A percentile compares a stretch with the other conserved stretches of the same genome.
These are phyloP conservation scores for Ustilago lituana DNA, from an alignment of 1,284 basidiomycete species.

Conservation along the genomic window DNA sequence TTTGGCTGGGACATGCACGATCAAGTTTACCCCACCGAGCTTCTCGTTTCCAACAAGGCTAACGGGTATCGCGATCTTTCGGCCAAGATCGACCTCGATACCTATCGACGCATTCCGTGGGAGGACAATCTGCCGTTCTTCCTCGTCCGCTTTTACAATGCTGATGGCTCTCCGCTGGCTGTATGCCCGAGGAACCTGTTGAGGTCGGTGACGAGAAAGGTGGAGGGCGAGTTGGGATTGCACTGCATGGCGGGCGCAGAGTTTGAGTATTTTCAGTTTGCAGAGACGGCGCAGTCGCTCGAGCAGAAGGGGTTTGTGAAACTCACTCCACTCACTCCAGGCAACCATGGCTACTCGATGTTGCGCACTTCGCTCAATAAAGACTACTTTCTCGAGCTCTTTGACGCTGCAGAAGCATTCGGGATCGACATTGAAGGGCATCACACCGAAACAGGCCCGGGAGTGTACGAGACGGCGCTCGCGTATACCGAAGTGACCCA, in stretches of 20 bases:
- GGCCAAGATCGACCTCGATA: constrained; percentile 83
- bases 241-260: constrained; percentile 79
- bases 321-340: constrained; percentile 83
- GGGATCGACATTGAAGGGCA: constrained; percentile 88
- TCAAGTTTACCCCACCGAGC: constrained; percentile 77
- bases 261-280: constrained; percentile 97
- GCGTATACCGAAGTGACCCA: constrained; percentile 83
- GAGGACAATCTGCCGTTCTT: constrained; percentile 92
- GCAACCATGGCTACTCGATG: constrained; percentile 72
- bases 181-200: constrained; percentile 89
- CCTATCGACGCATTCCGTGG: constrained; percentile 85
- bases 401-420: constrained; percentile 79
- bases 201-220: constrained; percentile 72
- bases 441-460: constrained; percentile 89
- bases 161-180: constrained; percentile 70
- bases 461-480: constrained; percentile 90
- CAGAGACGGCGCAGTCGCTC: constrained; percentile 79
- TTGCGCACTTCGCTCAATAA: constrained; percentile 74
- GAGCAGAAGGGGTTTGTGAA: constrained; percentile 81
- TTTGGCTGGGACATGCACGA: constrained; percentile 54
- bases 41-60: constrained; percentile 85
- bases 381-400: constrained; percentile 88
- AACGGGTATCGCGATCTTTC: constrained; percentile 92
- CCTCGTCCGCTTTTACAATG: constrained; percentile 87
- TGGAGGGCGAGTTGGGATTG: constrained; percentile 51